Percentiles rank a stretch among this genome's conserved stretches.
These are phyloP conservation scores for Chaetothyriales sp. DNA, from an alignment of 2,329 filamentous ascomycete genomes.

Conservation along the genomic window DNA sequence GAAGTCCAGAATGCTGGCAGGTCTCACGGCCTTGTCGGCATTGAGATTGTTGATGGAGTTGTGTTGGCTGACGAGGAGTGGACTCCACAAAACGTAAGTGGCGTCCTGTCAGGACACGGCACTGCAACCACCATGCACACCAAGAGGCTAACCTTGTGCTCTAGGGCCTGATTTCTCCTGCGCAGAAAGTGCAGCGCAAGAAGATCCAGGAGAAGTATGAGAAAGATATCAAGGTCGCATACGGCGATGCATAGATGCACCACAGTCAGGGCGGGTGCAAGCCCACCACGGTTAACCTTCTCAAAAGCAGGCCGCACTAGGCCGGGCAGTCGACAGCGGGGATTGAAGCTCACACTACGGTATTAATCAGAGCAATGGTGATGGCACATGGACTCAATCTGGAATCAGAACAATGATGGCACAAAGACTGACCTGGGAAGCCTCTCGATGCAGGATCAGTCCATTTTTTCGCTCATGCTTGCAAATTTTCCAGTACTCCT, in stretches of 20 bases:
- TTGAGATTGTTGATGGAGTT: slow-evolving; percentile 63
- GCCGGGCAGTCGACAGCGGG: too few species aligned
- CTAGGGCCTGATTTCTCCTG: slow-evolving; percentile 51
- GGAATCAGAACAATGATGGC: too few species aligned
- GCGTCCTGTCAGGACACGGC: not conserved
- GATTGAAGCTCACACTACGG: too few species aligned
- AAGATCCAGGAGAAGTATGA: slow-evolving; percentile 48
- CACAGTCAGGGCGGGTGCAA: not conserved
- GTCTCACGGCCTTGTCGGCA: slow-evolving; percentile 49
- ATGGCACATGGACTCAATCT: too few species aligned
- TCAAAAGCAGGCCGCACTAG: not conserved
- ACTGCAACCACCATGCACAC: not conserved
- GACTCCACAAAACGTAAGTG: slow-evolving; percentile 60
- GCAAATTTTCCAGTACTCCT: too few species aligned
- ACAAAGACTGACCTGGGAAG: too few species aligned
- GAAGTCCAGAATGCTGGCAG: slow-evolving; percentile 52
- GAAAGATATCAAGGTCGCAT: slow-evolving; percentile 47
- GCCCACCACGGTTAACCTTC: not conserved
- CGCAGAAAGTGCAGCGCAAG: slow-evolving; percentile 58
- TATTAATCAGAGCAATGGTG: too few species aligned
- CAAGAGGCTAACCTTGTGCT: slow-evolving; percentile 9
- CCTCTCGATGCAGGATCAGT: too few species aligned
- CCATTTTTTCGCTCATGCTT: too few species aligned
- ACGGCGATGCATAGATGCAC: slow-evolving; percentile 21
- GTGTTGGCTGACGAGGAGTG: slow-evolving; percentile 75